phyloP scores from a whole-genome alignment of 169 alveolate genomes.

The Theileria sp. region DNA sequence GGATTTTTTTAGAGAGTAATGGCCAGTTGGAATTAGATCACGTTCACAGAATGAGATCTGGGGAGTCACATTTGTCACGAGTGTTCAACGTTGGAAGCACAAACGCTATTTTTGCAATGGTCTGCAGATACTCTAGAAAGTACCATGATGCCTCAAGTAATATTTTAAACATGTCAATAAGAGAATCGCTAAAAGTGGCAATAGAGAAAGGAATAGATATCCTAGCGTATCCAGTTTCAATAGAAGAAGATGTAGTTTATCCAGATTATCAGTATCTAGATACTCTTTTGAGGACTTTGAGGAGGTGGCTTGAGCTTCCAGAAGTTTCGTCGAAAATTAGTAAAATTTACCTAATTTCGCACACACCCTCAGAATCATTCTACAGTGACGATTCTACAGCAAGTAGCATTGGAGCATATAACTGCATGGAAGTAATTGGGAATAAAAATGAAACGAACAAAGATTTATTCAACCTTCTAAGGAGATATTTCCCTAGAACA shows the following conservation, averaged over 20 bases:
- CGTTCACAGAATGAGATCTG: slow-evolving; percentile 34
- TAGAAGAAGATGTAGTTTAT: slow-evolving; percentile 34
- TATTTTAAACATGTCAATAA: slow-evolving; percentile 41
- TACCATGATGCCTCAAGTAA: slow-evolving; percentile 64
- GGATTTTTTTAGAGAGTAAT: slow-evolving; percentile 33
- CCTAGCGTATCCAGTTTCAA: slow-evolving; percentile 34
- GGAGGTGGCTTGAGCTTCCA: slow-evolving; percentile 59
- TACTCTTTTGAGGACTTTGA: slow-evolving; percentile 40
- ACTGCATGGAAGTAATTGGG: slow-evolving; percentile 9
- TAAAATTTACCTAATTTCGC: slow-evolving; percentile 28
- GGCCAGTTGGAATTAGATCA: slow-evolving; percentile 27
- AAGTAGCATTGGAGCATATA: background rate
- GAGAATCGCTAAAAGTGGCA: slow-evolving; percentile 44
- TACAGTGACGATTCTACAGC: slow-evolving; percentile 13
- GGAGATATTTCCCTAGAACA: slow-evolving; percentile 53
- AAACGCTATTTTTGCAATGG: slow-evolving; percentile 38
- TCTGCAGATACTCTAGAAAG: slow-evolving; percentile 46
- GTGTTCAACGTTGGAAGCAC: slow-evolving; percentile 57
- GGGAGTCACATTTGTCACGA: slow-evolving; percentile 35
- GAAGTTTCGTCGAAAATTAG: slow-evolving; percentile 34
- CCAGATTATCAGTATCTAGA: slow-evolving; percentile 34
- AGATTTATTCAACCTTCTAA: slow-evolving; percentile 10
- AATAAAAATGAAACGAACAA: background rate
- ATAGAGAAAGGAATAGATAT: slow-evolving; percentile 45
- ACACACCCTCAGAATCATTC: slow-evolving; percentile 17